Evolutionary conservation across 2,329 filamentous ascomycete species (phyloP).

Genomic region (Scorias spongiosa): DNA sequence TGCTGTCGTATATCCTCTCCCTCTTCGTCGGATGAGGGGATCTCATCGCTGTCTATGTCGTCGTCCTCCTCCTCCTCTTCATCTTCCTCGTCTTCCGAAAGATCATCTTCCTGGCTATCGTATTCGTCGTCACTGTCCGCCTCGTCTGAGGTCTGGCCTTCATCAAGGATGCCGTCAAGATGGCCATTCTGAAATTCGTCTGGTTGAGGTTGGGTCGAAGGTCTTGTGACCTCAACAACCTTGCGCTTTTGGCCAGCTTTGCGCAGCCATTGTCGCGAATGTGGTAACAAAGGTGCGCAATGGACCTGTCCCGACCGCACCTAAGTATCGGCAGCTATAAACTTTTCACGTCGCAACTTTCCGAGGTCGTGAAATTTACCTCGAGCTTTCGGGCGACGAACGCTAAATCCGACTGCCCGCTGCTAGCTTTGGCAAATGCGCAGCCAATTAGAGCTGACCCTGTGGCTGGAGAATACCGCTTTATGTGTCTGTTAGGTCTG

Average conservation of each 20-base stretch:
- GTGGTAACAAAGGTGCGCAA: too few relatives aligned
- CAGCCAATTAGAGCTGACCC: too few relatives aligned
- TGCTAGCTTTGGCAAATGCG: too few relatives aligned
- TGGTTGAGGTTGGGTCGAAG: conserved; percentile 10
- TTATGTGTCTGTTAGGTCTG: too few relatives aligned
- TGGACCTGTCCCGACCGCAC: too few relatives aligned
- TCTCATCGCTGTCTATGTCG: conserved; percentile 27
- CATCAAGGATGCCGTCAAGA: conserved; percentile 25
- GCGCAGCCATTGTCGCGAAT: conserved; percentile 9
- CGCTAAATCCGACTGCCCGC: not conserved
- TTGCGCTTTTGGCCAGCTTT: conserved; percentile 29
- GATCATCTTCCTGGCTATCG: conserved; percentile 12
- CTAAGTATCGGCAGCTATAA: not conserved
- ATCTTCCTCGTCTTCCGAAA: conserved; percentile 17
- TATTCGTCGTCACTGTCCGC: conserved; percentile 11
- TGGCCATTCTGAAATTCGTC: conserved; percentile 24
- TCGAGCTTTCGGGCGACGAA: not conserved
- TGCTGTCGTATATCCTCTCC: conserved; percentile 29
- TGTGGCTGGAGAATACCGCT: too few relatives aligned
- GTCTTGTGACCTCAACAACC: conserved; percentile 22
- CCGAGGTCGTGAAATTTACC: not conserved
- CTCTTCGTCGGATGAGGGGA: conserved; percentile 24
- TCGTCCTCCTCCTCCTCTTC: conserved; percentile 12
- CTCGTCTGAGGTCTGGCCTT: conserved; percentile 3
- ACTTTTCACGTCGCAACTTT: not conserved